Evolutionary conservation across 805 yeast species (phyloP).

Genomic region (Wickerhamiella sorbophila): DNA sequence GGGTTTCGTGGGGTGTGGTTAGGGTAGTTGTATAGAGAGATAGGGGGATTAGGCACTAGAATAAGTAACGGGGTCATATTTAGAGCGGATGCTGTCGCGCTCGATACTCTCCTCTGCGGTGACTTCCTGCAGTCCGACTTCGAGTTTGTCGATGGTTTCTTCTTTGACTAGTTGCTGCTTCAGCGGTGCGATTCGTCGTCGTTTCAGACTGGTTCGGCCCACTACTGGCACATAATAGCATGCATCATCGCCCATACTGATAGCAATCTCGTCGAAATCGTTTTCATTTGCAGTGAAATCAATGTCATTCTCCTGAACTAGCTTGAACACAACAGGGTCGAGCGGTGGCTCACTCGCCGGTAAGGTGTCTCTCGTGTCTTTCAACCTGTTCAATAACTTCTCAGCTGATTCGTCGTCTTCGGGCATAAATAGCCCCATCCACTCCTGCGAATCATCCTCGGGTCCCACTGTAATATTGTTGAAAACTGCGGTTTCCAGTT

Average conservation of each 20-base stretch:
- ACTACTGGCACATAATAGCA: slow-evolving; percentile 59
- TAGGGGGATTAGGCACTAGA: no score
- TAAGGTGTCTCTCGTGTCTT: slow-evolving; percentile 30
- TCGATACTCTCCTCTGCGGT: slow-evolving; percentile 51
- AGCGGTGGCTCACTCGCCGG: slow-evolving; percentile 12
- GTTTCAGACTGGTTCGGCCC: slow-evolving; percentile 67
- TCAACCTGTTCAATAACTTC: slow-evolving; percentile 30
- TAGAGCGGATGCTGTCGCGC: slow-evolving; percentile 55
- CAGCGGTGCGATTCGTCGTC: slow-evolving; percentile 56
- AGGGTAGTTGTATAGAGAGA: no score
- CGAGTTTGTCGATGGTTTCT: slow-evolving; percentile 43
- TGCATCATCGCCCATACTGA: slow-evolving; percentile 41
- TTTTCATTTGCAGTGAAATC: slow-evolving; percentile 29
- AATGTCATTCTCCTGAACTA: slow-evolving; percentile 71
- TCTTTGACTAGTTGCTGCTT: slow-evolving; percentile 39
- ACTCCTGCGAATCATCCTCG: slow-evolving; percentile 56
- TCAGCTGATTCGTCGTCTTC: slow-evolving; percentile 30
- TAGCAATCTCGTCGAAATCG: slow-evolving; percentile 49
- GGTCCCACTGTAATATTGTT: slow-evolving; percentile 48
- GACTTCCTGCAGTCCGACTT: slow-evolving; percentile 54
- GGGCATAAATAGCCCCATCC: slow-evolving; percentile 59
- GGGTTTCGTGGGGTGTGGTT: no score
- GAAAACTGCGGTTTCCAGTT: slow-evolving; percentile 39
- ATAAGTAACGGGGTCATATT: slow-evolving; percentile 67
- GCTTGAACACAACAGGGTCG: slow-evolving; percentile 30